These are phyloP conservation scores for Flaveria linearis DNA, from an alignment of 129 eudicot genomes.

Conservation along the genomic window DNA sequence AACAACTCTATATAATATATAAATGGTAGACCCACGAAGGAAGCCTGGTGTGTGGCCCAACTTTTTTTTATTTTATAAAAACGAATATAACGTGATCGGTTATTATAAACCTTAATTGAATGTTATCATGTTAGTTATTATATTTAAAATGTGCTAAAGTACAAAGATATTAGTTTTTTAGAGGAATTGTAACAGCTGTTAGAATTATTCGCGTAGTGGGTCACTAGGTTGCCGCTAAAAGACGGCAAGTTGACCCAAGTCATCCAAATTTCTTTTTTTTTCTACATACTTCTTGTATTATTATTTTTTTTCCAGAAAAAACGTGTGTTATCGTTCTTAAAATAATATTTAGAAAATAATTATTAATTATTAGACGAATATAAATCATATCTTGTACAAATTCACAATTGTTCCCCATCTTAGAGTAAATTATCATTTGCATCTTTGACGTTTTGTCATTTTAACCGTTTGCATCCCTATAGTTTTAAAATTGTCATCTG, in stretches of 20 bases:
- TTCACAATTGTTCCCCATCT: too few relatives aligned
- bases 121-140: background rate
- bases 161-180: background rate
- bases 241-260: conserved; percentile 29
- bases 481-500: too few relatives aligned
- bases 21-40: background rate
- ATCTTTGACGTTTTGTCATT: too few relatives aligned
- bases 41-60: background rate
- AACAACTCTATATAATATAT: conserved; percentile 5
- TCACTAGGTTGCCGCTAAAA: background rate
- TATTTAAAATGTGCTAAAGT: background rate
- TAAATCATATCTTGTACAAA: background rate
- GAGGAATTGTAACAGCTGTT: background rate
- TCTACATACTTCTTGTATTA: background rate
- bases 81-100: background rate
- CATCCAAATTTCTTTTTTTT: background rate
- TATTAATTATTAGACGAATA: background rate
- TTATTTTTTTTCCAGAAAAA: background rate
- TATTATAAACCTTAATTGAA: background rate
- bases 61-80: background rate
- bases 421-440: too few relatives aligned
- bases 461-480: too few relatives aligned
- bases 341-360: background rate
- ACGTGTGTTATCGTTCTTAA: background rate
- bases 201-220: background rate